These are phyloP conservation scores for Vinca major DNA, from an alignment of 305 asterid genomes.

Conservation along the genomic window DNA sequence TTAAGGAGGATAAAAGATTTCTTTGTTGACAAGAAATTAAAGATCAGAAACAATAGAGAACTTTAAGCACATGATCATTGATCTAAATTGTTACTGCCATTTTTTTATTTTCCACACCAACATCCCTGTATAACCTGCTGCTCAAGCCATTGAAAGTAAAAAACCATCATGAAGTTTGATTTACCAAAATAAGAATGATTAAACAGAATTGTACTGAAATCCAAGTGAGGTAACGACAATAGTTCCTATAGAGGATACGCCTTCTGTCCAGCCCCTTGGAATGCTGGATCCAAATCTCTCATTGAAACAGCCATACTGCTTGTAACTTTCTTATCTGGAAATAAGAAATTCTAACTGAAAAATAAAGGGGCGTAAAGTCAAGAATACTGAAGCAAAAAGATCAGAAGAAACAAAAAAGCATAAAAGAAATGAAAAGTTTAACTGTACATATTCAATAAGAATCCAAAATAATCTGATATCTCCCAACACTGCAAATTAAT, in stretches of 20 bases:
- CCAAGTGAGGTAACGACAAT: slow-evolving; percentile 7
- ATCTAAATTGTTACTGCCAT: background rate
- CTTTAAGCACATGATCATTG: background rate
- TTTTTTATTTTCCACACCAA: background rate
- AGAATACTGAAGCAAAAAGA: background rate
- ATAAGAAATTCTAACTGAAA: slow-evolving; percentile 16
- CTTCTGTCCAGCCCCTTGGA: slow-evolving; percentile 91
- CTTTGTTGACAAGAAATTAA: background rate
- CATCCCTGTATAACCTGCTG: background rate
- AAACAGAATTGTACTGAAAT: slow-evolving; percentile 16
- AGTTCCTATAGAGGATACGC: slow-evolving; percentile 56
- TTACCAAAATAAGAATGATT: background rate
- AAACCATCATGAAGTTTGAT: background rate
- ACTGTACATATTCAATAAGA: background rate
- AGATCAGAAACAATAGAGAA: background rate
- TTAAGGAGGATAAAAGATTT: slow-evolving; percentile 39
- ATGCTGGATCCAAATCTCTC: slow-evolving; percentile 89
- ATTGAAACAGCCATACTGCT: slow-evolving; percentile 63
- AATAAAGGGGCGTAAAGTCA: background rate
- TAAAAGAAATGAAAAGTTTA: slow-evolving; percentile 2
- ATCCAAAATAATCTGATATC: background rate
- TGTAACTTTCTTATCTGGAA: slow-evolving; percentile 22
- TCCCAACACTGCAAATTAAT: background rate
- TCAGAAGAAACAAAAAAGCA: background rate
- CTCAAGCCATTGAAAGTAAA: background rate